Base-by-base conservation (phyloP, 306 rosid genomes). In the Sicyos baderoa region DNA sequence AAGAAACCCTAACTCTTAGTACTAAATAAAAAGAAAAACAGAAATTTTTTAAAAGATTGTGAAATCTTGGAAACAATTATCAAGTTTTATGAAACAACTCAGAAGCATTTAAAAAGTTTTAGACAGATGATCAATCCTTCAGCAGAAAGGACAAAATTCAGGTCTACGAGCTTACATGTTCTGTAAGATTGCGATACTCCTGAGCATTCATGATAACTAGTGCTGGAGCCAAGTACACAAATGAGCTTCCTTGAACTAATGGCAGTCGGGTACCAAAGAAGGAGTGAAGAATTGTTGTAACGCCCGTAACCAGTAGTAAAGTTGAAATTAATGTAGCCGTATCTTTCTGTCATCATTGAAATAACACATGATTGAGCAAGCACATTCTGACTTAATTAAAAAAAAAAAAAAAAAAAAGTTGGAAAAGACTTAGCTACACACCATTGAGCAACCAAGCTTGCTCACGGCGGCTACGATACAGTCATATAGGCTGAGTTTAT, bases 171-270 rank as follows among this genome's bases (percentile, higher is more conserved):
- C 97, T 82, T 80, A 89, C 97, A 79, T 89, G 95, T 25, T 91
- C 89, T 0, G 90, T 77, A 54, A 91, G 95, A 79, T 89, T 84
- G 57, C 97, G 88, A 79, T 75, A 85, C 73, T 89, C 96, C 79
- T 82, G 86, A 69, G 98, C 84, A 81, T 93, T 89, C 49, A 84
- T 83, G 75, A 93, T 82, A 29, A 88, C 86, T 68, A 93, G 70
- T 19, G 92, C 98, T 0, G 98, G 96, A 27, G 98, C 97, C 78
- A 93, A 82, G 84, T 86, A 88, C 59, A 89, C 89, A 81, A 89
- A 89, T 9, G 98, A 93, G 80, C 95, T 93, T 83, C 98, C 98
- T 82, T 93, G 98, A 79, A 93, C 97, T 76, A 93, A 78, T 29
- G 98, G 98, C 70, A 93, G 80, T 12, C 97, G 87, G 6, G 98